Conservation (phyloP, 1,284 basidiomycete genomes). For the Mycena citricolor region DNA sequence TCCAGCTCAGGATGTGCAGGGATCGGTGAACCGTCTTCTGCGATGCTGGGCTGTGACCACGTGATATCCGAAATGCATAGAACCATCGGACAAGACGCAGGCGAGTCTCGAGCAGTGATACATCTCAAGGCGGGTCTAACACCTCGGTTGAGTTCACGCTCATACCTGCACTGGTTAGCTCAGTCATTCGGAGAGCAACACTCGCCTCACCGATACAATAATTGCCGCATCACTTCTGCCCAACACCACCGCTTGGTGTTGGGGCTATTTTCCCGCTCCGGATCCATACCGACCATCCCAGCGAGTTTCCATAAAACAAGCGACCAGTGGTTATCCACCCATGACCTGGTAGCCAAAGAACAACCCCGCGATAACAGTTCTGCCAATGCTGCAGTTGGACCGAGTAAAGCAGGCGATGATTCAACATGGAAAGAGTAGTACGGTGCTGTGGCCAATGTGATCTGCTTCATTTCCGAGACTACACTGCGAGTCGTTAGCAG, state of each 20-base stretch:
- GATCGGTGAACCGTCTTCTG: slow-evolving; percentile 41
- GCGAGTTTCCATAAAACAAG: slow-evolving; percentile 95
- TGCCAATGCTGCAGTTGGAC: slow-evolving; percentile 52
- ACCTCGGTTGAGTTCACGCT: slow-evolving; percentile 81
- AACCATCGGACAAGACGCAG: slow-evolving; percentile 74
- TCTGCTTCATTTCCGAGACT: slow-evolving; percentile 52
- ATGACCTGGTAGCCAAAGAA: slow-evolving; percentile 62
- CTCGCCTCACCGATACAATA: slow-evolving; percentile 77
- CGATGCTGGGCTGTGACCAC: slow-evolving; percentile 41
- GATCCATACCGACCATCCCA: slow-evolving; percentile 75
- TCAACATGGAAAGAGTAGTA: slow-evolving; percentile 64
- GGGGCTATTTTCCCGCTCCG: slow-evolving; percentile 52
- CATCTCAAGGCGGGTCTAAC: slow-evolving; percentile 79
- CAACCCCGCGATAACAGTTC: slow-evolving; percentile 56
- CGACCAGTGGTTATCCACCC: slow-evolving; percentile 92
- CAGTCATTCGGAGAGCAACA: not conserved
- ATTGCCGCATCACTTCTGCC: slow-evolving; percentile 76
- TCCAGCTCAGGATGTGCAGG: slow-evolving; percentile 63
- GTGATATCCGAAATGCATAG: slow-evolving; percentile 79
- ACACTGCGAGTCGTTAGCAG: slow-evolving; percentile 40
- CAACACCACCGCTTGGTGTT: slow-evolving; percentile 71
- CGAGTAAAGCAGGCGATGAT: slow-evolving; percentile 43
- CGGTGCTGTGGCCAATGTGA: slow-evolving; percentile 57
- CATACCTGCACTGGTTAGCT: slow-evolving; percentile 61
- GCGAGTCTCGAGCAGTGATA: slow-evolving; percentile 75